phyloP scores from a whole-genome alignment of 352 stramenopile species.

The Globisporangium splendens region DNA sequence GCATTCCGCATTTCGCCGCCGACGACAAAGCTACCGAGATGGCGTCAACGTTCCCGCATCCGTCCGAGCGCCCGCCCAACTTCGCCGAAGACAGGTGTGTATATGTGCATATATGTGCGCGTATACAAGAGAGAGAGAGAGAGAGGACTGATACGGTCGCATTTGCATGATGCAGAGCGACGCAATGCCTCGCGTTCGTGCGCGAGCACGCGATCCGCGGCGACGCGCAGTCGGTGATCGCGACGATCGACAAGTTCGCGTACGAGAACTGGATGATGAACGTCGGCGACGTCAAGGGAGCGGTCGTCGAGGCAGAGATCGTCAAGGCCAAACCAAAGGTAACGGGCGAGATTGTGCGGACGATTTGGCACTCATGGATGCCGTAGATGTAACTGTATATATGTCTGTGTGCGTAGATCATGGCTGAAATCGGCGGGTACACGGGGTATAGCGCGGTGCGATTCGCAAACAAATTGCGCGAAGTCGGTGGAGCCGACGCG shows the following conservation, averaged over 20 bases:
- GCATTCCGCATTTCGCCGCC: too few relatives aligned
- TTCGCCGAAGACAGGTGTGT: too few relatives aligned
- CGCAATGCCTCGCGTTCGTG: constrained; percentile 21
- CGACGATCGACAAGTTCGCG: constrained; percentile 27
- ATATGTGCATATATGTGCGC: too few relatives aligned
- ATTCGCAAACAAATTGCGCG: constrained; percentile 28
- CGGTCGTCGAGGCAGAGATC: constrained; percentile 28
- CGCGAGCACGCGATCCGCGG: constrained; percentile 18
- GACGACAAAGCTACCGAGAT: too few relatives aligned
- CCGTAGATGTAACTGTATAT: not conserved
- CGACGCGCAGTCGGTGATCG: constrained; percentile 25
- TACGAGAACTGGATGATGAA: constrained; percentile 38
- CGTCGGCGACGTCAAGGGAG: constrained; percentile 30
- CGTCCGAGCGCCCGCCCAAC: too few relatives aligned
- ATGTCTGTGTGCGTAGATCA: constrained; percentile 15
- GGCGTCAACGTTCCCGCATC: too few relatives aligned
- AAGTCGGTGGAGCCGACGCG: constrained; percentile 18
- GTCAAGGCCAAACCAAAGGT: constrained; percentile 14
- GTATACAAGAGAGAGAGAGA: too few relatives aligned
- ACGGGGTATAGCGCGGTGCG: constrained; percentile 44
- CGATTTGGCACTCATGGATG: not conserved
- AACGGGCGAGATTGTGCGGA: not conserved
- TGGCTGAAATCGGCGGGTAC: constrained; percentile 37
- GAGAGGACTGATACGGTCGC: too few relatives aligned
- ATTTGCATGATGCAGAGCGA: not conserved